A percentile compares a stretch with the other conserved stretches of the same genome.
phyloP scores from a whole-genome alignment of 2,329 filamentous ascomycete species.

The Aspergillus novoparasiticus region DNA sequence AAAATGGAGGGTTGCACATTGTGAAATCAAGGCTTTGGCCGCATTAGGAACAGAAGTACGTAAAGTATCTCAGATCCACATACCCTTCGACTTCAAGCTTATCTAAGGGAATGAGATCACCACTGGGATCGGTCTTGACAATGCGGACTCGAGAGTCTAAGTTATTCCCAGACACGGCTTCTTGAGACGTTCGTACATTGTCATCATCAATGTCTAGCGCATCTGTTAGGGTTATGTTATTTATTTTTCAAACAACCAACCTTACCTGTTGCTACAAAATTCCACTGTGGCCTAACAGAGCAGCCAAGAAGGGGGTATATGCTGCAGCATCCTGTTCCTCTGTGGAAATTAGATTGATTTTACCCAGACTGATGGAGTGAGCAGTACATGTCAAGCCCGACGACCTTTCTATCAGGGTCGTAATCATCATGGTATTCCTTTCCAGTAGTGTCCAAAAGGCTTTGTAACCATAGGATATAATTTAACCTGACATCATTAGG shows the following conservation, averaged over 20 bases:
- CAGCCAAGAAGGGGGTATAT: conserved; percentile 89
- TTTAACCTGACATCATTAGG: conserved; percentile 64
- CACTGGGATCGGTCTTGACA: conserved; percentile 54
- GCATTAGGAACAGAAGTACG: conserved; percentile 12
- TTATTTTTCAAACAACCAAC: neutral
- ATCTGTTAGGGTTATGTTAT: neutral
- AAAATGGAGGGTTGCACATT: conserved; percentile 97
- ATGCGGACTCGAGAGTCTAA: conserved; percentile 67
- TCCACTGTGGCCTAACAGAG: conserved; percentile 68
- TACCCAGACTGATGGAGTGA: neutral
- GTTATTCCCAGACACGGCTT: conserved; percentile 69
- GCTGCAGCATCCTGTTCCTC: conserved; percentile 83
- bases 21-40: conserved; percentile 69
- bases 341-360: conserved; percentile 31
- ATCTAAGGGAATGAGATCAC: conserved; percentile 66
- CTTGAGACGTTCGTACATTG: conserved; percentile 66
- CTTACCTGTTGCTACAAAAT: conserved; percentile 67
- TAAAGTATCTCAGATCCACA: neutral
- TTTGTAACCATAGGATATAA: conserved; percentile 88
- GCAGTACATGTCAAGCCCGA: conserved; percentile 72
- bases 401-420: conserved; percentile 57
- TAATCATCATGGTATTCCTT: conserved; percentile 53
- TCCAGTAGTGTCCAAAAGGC: conserved; percentile 71
- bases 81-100: conserved; percentile 30
- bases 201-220: conserved; percentile 69